phyloP scores from a whole-genome alignment of 164 flowering plant genomes.

The Paratinospora sagittata region DNA sequence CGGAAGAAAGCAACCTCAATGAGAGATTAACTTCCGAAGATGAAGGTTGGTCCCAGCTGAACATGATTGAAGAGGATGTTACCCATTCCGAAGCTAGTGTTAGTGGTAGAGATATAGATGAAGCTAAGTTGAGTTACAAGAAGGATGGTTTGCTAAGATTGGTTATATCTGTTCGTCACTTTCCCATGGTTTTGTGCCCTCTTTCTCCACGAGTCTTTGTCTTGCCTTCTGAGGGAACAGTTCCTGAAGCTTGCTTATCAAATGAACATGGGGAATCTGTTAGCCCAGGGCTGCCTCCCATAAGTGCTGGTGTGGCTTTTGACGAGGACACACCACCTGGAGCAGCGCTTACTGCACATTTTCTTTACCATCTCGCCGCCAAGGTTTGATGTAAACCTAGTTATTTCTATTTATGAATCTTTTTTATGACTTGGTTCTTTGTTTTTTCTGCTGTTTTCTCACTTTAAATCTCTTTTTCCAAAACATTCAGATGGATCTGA shows the following conservation, averaged over 20 bases:
- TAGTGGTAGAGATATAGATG: constrained; percentile 22
- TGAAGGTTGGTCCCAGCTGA: constrained; percentile 55
- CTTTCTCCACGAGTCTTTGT: constrained; percentile 80
- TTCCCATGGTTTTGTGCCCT: constrained; percentile 85
- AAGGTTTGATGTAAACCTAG: constrained; percentile 42
- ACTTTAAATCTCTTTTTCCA: constrained; percentile 8
- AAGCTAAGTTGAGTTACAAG: constrained; percentile 17
- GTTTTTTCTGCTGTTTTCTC: background rate
- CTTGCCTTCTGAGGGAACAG: constrained; percentile 86
- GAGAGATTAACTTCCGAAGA: constrained; percentile 36
- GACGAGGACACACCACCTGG: constrained; percentile 87
- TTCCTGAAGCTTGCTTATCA: constrained; percentile 81
- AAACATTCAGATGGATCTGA: constrained; percentile 87
- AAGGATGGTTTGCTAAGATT: constrained; percentile 37
- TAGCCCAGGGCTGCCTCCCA: constrained; percentile 82
- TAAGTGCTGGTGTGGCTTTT: constrained; percentile 49
- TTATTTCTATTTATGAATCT: background rate
- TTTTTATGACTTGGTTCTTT: background rate
- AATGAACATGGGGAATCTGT: constrained; percentile 56
- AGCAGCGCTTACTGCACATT: constrained; percentile 80
- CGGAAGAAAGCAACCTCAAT: constrained; percentile 17
- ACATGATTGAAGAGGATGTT: constrained; percentile 36
- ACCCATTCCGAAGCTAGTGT: constrained; percentile 28
- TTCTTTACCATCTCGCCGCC: constrained; percentile 83
- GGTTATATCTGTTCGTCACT: constrained; percentile 74